These are phyloP conservation scores for Cetraspora pellucida DNA, from an alignment of 192 early-diverging fungal genomes.

Conservation along the genomic window DNA sequence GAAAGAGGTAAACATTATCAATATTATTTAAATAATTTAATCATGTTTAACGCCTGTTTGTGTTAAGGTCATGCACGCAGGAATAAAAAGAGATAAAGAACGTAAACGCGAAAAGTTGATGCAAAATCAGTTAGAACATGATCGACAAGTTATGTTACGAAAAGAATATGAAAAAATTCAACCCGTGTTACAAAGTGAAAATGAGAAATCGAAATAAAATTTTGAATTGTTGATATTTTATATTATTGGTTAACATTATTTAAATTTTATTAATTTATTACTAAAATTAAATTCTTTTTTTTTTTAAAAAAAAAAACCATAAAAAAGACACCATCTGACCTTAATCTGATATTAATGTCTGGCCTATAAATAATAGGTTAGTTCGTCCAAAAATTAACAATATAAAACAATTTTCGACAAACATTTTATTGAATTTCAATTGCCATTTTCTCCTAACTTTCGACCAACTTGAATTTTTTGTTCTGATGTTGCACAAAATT, in stretches of 20 bases:
- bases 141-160: neutral
- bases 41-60: neutral
- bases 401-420: too few species aligned
- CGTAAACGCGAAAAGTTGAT: neutral
- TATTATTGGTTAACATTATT: neutral
- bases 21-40: neutral
- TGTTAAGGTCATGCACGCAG: neutral
- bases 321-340: too few species aligned
- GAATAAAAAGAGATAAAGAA: slow-evolving; percentile 1
- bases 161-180: slow-evolving; percentile 14
- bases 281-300: too few species aligned
- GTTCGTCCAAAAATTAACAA: too few species aligned
- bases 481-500: slow-evolving; percentile 70
- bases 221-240: too few species aligned
- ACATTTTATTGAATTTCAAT: too few species aligned
- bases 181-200: neutral
- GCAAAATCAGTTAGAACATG: neutral
- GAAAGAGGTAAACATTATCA: neutral
- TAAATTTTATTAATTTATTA: neutral
- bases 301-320: too few species aligned
- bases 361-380: too few species aligned
- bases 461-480: slow-evolving; percentile 84
- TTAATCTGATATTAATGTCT: too few species aligned
- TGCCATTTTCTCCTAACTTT: slow-evolving; percentile 56
- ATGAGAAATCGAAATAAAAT: neutral